These are phyloP conservation scores for Paraphaeosphaeria sporulosa DNA, from an alignment of 2,329 filamentous ascomycete genomes.

Conservation along the genomic window DNA sequence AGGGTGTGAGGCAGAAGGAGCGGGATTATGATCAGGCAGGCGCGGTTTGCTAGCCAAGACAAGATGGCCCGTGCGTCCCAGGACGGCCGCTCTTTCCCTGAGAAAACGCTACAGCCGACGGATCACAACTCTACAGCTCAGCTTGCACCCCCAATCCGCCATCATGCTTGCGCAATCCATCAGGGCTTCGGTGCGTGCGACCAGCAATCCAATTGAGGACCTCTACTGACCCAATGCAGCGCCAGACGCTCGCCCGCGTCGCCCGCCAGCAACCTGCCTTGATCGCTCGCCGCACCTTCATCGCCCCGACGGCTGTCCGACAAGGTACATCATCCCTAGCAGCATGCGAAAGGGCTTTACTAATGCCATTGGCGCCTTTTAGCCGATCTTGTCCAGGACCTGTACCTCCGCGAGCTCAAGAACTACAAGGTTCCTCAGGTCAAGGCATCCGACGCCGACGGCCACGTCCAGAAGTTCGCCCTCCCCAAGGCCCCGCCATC, in stretches of 20 bases:
- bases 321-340: conserved; percentile 62
- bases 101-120: conserved; percentile 25
- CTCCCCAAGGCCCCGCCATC: conserved; percentile 82
- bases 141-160: conserved; percentile 37
- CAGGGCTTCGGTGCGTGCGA: conserved; percentile 64
- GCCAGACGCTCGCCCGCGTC: conserved; percentile 67
- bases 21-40: conserved; percentile 7
- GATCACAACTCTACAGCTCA: neutral
- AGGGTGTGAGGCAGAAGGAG: neutral
- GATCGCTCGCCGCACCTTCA: conserved; percentile 68
- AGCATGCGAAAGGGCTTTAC: conserved; percentile 27
- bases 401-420: conserved; percentile 96
- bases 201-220: conserved; percentile 14
- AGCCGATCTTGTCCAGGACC: conserved; percentile 98
- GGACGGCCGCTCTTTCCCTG: conserved; percentile 33
- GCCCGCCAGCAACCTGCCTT: conserved; percentile 63
- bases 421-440: conserved; percentile 86
- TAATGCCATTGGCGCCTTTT: conserved; percentile 43
- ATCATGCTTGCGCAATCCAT: conserved; percentile 68
- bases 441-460: conserved; percentile 87
- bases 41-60: conserved; percentile 4
- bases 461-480: conserved; percentile 88
- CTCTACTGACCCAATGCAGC: conserved; percentile 54
- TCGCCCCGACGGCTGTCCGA: conserved; percentile 66
- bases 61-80: conserved; percentile 8